These are phyloP conservation scores for Dictyostelium citrinum DNA, from an alignment of 78 protist genomes.

Conservation along the genomic window DNA sequence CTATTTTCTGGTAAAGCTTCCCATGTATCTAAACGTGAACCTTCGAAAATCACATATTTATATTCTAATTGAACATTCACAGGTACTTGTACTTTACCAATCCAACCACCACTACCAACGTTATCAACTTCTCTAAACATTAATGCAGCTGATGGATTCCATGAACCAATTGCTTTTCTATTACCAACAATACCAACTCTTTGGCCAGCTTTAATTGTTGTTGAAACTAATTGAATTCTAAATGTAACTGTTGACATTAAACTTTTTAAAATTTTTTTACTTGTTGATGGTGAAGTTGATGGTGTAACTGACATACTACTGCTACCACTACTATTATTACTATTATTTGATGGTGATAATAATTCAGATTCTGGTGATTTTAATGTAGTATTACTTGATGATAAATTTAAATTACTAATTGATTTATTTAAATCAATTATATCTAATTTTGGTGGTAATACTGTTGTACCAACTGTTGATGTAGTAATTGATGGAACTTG, in stretches of 20 bases:
- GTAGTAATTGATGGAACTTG: not conserved
- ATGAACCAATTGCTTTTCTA: constrained; percentile 65
- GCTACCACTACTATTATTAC: no score
- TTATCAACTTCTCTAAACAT: not conserved
- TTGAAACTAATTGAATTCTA: not conserved
- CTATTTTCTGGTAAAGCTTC: constrained; percentile 73
- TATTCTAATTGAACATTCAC: constrained; percentile 59
- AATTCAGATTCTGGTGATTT: not conserved
- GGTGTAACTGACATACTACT: not conserved
- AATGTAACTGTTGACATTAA: constrained; percentile 53
- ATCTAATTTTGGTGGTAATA: not conserved
- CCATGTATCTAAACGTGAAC: constrained; percentile 52
- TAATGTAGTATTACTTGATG: not conserved
- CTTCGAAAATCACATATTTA: constrained; percentile 56
- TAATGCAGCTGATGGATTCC: constrained; percentile 53
- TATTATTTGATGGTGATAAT: not conserved
- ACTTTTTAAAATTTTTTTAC: constrained; percentile 37
- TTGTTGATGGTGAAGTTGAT: not conserved
- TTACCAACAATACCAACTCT: constrained; percentile 60
- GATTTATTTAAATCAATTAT: not conserved
- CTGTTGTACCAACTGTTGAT: not conserved
- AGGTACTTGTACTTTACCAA: constrained; percentile 62
- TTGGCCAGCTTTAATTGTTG: constrained; percentile 23
- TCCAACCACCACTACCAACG: constrained; percentile 11
- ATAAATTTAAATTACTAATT: not conserved